A percentile compares a stretch with the other conserved stretches of the same genome.
Conservation (phyloP, 768 basidiomycete species). For the Ramaria rubella region DNA sequence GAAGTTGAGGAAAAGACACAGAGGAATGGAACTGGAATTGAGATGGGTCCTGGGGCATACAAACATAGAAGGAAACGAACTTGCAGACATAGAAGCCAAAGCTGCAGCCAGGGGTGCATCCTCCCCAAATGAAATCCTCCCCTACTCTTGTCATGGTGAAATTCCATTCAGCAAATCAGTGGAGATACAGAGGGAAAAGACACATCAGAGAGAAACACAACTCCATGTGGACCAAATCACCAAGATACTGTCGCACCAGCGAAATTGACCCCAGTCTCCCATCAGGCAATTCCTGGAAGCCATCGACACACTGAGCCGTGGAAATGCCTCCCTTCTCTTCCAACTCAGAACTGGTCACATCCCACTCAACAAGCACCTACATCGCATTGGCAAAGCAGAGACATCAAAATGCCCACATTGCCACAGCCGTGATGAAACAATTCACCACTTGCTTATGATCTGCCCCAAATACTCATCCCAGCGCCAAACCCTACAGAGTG, state of each 20-base stretch:
- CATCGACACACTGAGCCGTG: slow-evolving; percentile 2
- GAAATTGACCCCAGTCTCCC: slow-evolving; percentile 12
- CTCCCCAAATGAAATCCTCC: neutral
- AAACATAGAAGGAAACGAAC: slow-evolving; percentile 12
- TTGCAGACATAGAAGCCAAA: slow-evolving; percentile 11
- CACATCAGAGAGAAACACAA: neutral
- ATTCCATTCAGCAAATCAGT: slow-evolving; percentile 17
- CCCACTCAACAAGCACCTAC: slow-evolving; percentile 17
- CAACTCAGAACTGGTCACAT: slow-evolving; percentile 18
- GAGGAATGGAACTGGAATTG: too few relatives aligned
- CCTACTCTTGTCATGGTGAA: neutral
- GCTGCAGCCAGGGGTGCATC: slow-evolving; percentile 7
- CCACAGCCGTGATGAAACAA: slow-evolving; percentile 12
- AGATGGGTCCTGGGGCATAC: slow-evolving; percentile 14
- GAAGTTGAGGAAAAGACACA: neutral
- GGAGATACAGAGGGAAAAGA: slow-evolving; percentile 6
- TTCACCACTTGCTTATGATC: slow-evolving; percentile 13
- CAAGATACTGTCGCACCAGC: neutral
- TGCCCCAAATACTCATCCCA: slow-evolving; percentile 10
- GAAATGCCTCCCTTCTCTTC: slow-evolving; percentile 13
- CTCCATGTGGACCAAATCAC: too few relatives aligned
- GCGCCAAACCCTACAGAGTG: neutral
- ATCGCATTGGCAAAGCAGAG: too few relatives aligned
- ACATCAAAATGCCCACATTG: too few relatives aligned
- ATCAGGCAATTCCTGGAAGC: slow-evolving; percentile 9